Conservation (phyloP, 78 protist species). For the Capsaspora owczarzaki region DNA sequence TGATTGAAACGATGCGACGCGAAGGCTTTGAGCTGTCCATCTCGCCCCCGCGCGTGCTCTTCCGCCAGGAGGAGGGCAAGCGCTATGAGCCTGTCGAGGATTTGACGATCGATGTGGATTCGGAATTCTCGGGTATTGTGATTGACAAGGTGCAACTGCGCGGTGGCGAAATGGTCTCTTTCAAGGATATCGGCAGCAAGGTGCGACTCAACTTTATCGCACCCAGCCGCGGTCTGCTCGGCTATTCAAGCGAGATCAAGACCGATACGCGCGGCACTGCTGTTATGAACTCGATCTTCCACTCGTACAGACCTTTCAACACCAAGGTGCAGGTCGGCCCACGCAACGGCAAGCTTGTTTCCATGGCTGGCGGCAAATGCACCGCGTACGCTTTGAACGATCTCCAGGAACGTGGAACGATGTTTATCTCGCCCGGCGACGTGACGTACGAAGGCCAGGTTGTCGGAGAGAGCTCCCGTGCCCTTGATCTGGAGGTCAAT, state of each 20-base stretch:
- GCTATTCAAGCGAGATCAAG: constrained; percentile 42
- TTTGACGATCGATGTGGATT: constrained; percentile 62
- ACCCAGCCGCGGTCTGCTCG: constrained; percentile 69
- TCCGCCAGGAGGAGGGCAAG: not conserved
- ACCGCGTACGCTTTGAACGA: constrained; percentile 47
- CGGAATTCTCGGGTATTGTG: constrained; percentile 48
- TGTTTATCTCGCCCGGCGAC: constrained; percentile 59
- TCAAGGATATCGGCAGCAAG: constrained; percentile 19
- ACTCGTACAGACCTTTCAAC: constrained; percentile 44
- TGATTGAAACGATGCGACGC: constrained; percentile 82
- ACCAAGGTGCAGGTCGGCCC: constrained; percentile 18
- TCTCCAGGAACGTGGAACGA: constrained; percentile 60
- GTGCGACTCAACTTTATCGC: constrained; percentile 44
- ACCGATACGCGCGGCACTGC: constrained; percentile 67
- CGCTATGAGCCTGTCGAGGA: constrained; percentile 41
- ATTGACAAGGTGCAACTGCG: constrained; percentile 42
- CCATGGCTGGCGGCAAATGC: constrained; percentile 56
- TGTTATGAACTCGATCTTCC: constrained; percentile 57
- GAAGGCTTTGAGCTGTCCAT: constrained; percentile 74
- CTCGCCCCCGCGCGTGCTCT: not conserved
- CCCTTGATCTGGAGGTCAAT: constrained; percentile 62
- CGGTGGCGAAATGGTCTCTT: not conserved
- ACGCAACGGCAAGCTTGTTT: constrained; percentile 65
- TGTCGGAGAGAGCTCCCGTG: constrained; percentile 61
- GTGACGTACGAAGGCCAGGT: constrained; percentile 72